Conservation (phyloP, 2,329 filamentous ascomycete species). For the Magnaporthiopsis rhizophila region DNA sequence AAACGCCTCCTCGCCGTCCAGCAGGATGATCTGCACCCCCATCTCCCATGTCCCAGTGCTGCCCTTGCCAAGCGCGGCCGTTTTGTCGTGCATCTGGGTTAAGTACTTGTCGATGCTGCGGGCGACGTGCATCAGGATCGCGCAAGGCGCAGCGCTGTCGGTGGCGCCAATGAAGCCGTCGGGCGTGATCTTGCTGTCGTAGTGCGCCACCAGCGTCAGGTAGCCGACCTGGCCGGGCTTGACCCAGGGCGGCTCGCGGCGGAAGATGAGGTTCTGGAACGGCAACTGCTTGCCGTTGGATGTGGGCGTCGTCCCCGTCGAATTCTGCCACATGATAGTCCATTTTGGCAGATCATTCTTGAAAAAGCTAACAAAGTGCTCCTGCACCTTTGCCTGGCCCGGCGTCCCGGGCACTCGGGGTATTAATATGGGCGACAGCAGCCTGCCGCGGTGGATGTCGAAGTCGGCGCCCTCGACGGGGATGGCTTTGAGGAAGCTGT, state of each 20-base stretch:
- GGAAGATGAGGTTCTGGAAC: slow-evolving; percentile 71
- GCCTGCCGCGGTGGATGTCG: slow-evolving; percentile 52
- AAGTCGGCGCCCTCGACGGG: slow-evolving; percentile 59
- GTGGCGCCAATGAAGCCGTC: slow-evolving; percentile 75
- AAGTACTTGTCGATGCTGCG: slow-evolving; percentile 62
- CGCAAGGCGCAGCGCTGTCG: slow-evolving; percentile 77
- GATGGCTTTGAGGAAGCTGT: slow-evolving; percentile 55
- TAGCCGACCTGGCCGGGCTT: slow-evolving; percentile 60
- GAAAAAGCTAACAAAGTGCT: slow-evolving; percentile 70
- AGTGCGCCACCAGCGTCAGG: slow-evolving; percentile 75
- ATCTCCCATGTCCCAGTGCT: slow-evolving; percentile 54
- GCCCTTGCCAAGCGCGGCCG: slow-evolving; percentile 48
- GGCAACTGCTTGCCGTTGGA: slow-evolving; percentile 56
- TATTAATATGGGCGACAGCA: slow-evolving; percentile 69
- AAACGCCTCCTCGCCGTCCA: slow-evolving; percentile 83
- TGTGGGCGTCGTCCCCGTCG: slow-evolving; percentile 59
- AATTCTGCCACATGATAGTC: slow-evolving; percentile 67
- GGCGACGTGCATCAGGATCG: slow-evolving; percentile 73
- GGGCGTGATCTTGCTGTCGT: slow-evolving; percentile 68
- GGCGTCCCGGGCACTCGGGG: slow-evolving; percentile 68
- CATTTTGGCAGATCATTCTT: slow-evolving; percentile 57
- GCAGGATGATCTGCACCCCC: slow-evolving; percentile 70
- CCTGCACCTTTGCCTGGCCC: slow-evolving; percentile 56
- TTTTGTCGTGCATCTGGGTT: slow-evolving; percentile 65
- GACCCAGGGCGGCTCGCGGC: slow-evolving; percentile 71